Conservation (phyloP, 306 rosid species). For the Carpinus fangiana region DNA sequence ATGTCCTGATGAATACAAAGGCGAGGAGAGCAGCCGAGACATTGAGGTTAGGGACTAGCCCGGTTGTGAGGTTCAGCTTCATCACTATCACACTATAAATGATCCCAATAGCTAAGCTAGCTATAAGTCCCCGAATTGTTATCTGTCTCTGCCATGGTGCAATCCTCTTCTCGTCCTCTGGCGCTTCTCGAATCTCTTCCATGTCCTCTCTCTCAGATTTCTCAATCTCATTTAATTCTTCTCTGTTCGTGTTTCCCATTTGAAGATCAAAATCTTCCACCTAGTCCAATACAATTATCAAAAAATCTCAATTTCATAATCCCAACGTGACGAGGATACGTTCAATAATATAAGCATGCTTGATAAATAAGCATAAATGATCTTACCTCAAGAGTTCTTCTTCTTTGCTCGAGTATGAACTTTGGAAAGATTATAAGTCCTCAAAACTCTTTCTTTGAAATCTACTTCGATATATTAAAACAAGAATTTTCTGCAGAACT, state of each 20-base stretch:
- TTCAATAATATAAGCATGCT: not conserved
- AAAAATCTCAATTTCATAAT: not conserved
- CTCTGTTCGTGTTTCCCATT: slow-evolving; percentile 40
- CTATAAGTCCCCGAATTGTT: slow-evolving; percentile 72
- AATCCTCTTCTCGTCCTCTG: slow-evolving; percentile 52
- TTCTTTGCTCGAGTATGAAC: slow-evolving; percentile 12
- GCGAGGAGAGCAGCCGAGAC: slow-evolving; percentile 98
- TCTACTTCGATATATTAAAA: not conserved
- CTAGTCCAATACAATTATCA: slow-evolving; percentile 22
- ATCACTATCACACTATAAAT: slow-evolving; percentile 85
- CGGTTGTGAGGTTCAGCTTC: slow-evolving; percentile 97
- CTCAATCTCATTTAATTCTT: slow-evolving; percentile 54
- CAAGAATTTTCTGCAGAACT: not conserved
- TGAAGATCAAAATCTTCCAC: slow-evolving; percentile 20
- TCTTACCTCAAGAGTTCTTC: slow-evolving; percentile 26
- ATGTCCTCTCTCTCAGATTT: slow-evolving; percentile 29
- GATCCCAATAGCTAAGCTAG: slow-evolving; percentile 67
- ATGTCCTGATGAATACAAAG: slow-evolving; percentile 73
- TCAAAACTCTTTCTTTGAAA: slow-evolving; percentile 5
- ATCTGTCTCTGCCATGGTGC: slow-evolving; percentile 76
- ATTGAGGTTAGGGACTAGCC: slow-evolving; percentile 90
- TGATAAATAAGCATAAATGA: slow-evolving; percentile 4
- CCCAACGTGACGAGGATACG: not conserved
- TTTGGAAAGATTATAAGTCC: not conserved
- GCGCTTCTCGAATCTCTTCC: slow-evolving; percentile 47